Evolutionary conservation across 345 rosid species (phyloP), one percentile per base, ranked within the genome.

Genomic region (Clausena lansium): DNA sequence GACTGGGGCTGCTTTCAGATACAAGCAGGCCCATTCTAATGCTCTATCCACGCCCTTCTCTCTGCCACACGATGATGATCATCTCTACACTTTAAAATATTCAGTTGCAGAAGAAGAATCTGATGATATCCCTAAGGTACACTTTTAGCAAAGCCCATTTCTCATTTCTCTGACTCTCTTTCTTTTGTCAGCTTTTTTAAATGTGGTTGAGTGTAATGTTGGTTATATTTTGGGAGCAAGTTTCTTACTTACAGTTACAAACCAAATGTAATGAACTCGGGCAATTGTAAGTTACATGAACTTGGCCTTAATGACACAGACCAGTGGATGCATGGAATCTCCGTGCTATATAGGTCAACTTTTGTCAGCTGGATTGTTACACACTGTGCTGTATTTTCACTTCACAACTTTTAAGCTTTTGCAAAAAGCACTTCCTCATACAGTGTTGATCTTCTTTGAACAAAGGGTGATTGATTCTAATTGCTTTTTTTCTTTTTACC

Each of bases 91-190:
- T 33, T 63, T 67, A 38, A 80, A 79, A 71, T 52, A 78, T 76
- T 70, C 82, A 17, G 63, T 57, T 58, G 62, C 76, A 80, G 67
- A 15, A 61, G 67, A 17, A 63, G 83, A 74, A 35, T 83, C 92
- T 71, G 87, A 82, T 62, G 87, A 82, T 79, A 58, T 81, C 69
- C 81, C 77, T 32, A 63, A 85, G 95, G 95, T 91, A 81, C 36
- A 22, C 33, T 17, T 0, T 2, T 63, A 7, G 11, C 17, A 33
- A 33, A 54, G 38, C 25, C 58, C 13, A 25, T 22, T 36, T 13
- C 57, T 68, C 28, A 5, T 59, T 19, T 61, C 55, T 63, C 32
- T 59, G 27, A 67, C 25, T 61, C 28, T 38, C 25, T 58, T 33
- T 59, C 27, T 82, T 75, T 63, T 66, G 78, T 47, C 82, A 76